Base-by-base conservation (phyloP, 371 early-diverging fungal genomes). In the Syncephalastrum racemosum region DNA sequence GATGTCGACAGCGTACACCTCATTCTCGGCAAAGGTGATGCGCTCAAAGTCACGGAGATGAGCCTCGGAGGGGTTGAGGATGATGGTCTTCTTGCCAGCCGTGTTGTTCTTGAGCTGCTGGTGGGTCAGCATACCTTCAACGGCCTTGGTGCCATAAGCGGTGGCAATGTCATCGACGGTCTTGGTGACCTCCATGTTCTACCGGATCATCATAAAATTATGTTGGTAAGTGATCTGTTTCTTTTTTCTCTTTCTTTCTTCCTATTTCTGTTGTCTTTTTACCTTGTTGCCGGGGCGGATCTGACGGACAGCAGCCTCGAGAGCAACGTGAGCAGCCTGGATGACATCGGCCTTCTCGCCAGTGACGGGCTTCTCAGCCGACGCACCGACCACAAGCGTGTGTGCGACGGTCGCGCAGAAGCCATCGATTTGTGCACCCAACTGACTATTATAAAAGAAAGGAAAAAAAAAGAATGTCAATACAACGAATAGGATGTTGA, bases 401-500 rank as follows among this genome's bases (percentile, higher is more conserved):
- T 91, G 88, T 45, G 90, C 97, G 45, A 84, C 88, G 62, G 91
- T 85, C 47, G 94, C 89, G 49, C 92, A 85, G 70, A 81, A 96
- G 47, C 98, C 98, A 72, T 97, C 98, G 59, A 97, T 86, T 69
- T 97, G 97, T 40, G 87, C 92, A 71, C 94, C 98, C 63, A 97
- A 82, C 82, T 95, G 94, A 68, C 82, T 85, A 57, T 31, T 31
- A 31, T 19, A 39, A 18, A 15, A 10, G 40, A 53, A 23, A 61
- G 25, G 18, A 42, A 16, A 20, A 40, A 22, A 15, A 48, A 23
- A 66, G 14, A 40, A 44, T 46, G 20, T 45, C 50, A 56, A 56
- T 16, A 42, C 39, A 15, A 2, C 41, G 10, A 48, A 23, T 24
- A 20, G 50, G 44, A 46, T 14, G 36, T 2, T 10, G 8, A 16